Evolutionary conservation across 257 asterid genomes (phyloP), one percentile per base, ranked within the genome.

Genomic region (Capsicum pubescens): DNA sequence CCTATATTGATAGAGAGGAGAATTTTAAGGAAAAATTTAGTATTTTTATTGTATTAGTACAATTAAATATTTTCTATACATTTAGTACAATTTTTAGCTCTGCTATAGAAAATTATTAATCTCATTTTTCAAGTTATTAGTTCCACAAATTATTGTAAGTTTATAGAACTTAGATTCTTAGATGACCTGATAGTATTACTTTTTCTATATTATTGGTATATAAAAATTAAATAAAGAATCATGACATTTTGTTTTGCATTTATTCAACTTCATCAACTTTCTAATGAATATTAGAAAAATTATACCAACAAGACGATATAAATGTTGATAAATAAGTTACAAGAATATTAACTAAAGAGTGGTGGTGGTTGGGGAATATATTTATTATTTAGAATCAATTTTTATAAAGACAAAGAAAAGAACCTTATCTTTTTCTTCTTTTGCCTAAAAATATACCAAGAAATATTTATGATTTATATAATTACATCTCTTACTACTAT

Each of bases 361-460:
- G 42, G 19, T 32, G 71, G 64, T 63, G 74, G 19, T 32, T 32
- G 36, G 26, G 83, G 94, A 90, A 93, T 89, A 88, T 84, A 72
- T 44, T 52, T 42, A 42, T 87, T 39, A 39, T 39, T 39, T 39
- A 84, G 90, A 86, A 91, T 91, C 85, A 82, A 26, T 58, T 80
- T 72, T 87, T 93, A 89, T 90, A 87, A 90, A 26, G 32, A 26
- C 87, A 80, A 86, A 87, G 91, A 90, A 89, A 91, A 86, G 87
- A 86, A 87, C 84, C 87, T 84, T 85, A 88, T 17, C 70, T 72
- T 83, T 64, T 26, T 64, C 8, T 63, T 63, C 70, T 26, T 64
- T 64, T 26, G 44, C 70, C 17, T 64, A 64, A 19, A 12, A 19
- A 61, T 61, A 9, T 1, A 61, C 36, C 4, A 19, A 19, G 15